Base-by-base conservation (phyloP, 352 stramenopile genomes). In the Achlya hypogyna region DNA sequence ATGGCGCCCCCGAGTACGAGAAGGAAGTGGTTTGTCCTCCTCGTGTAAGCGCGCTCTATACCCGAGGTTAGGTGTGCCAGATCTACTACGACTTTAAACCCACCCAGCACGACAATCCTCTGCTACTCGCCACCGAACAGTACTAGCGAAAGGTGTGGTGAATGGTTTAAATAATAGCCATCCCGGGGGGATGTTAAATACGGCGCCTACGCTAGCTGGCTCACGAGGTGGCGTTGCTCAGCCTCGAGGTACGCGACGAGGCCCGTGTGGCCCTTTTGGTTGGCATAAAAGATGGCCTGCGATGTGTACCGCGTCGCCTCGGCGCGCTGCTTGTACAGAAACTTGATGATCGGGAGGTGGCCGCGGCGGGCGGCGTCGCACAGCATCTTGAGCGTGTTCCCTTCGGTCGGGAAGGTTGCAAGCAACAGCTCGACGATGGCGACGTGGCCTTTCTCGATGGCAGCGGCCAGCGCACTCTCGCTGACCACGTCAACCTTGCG, bases 31-130 rank as follows among this genome's bases (percentile, higher is more conserved):
- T 81, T 68, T 0, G 73, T 28, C 60, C 18, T 54, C 43, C 16
- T 51, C 70, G 31, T 32, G 12, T 59, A 16, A 40, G 53, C 38
- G 4, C 8, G 16, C 42, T 5, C 54, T n/a, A n/a, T 22, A 22
- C 40, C 3, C 23, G 5, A 49, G 27, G 16, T 5, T 51, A 81
- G 74, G 34, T 84, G 20, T 80, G 69, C 58, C 34, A 81, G 27
- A 79, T 87, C 63, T 77, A 82, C 58, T 85, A 87, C 69, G 77
- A 84, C 52, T 87, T 87, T 59, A 85, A 82, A 69, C 79, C 77
- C 16, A 71, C 78, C 42, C 75, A 87, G 56, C 77, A 87, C 62
- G 78, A 87, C 69, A 82, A 87, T 53, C 74, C 77, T 32, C 64
- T 87, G 31, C 71, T 84, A 47, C 73, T 85, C 45, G 74, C 71